Base-by-base conservation (phyloP, 2,329 filamentous ascomycete genomes). In the Pyricularia grisea region DNA sequence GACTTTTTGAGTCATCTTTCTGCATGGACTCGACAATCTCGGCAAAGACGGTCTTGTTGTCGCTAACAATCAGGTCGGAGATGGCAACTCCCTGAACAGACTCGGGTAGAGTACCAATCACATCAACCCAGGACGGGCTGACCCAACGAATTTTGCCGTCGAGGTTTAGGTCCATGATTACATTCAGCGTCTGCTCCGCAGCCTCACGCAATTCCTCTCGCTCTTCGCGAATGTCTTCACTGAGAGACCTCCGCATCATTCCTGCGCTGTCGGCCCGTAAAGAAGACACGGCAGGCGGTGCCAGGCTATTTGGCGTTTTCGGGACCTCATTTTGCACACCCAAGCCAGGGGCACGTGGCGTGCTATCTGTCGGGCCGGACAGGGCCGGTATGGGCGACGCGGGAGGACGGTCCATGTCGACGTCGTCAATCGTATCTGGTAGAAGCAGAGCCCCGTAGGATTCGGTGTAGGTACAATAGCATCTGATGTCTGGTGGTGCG, bases 81-180 rank as follows among this genome's bases (percentile, higher is more conserved):
- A 99, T 93, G 71, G 89, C 85, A 72, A 87, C 89, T 70, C 92
- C 92, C 73, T 91, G 85, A 67, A 97, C 88, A 9, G 87, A 85
- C 63, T 91, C 88, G 58, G 90, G 85, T 64, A 87, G 81, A 4
- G 92, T 94, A 70, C 95, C 95, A 71, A 98, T 90, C 67, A 99
- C 91, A 75, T 98, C 93, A 71, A 88, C 87, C 95, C 95, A 99
- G 20, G 94, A 97, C 14, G 94, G 92, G 78, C 94, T 98, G 74
- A 97, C 94, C 92, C 95, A 99, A 80, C 93, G 91, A 75, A 99
- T 91, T 71, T 88, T 91, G 72, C 93, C 93, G 76, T 97, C 92
- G 69, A 98, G 86, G 75, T 93, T 93, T 72, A 99, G 85, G 81
- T 99, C 94, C 77, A 99, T 86, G 77, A 99, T 97, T 72, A 97